Conservation (phyloP, 208 protist genomes). For the Leishmania arabica region DNA sequence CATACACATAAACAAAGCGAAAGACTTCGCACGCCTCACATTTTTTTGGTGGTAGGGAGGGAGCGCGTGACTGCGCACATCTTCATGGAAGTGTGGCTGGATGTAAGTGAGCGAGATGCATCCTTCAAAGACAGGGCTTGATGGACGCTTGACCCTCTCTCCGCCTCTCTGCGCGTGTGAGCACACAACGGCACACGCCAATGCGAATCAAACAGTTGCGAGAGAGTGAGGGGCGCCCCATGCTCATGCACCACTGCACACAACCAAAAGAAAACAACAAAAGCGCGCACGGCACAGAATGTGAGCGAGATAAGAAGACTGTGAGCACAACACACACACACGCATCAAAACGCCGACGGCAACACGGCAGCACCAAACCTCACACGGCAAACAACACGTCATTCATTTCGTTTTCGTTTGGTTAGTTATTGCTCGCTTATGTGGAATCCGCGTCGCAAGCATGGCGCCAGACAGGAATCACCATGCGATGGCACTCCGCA, state of each 20-base stretch:
- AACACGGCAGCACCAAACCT: not conserved
- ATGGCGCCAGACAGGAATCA: not conserved
- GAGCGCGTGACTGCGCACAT: not conserved
- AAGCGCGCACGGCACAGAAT: not conserved
- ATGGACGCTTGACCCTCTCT: not conserved
- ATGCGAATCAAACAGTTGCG: not conserved
- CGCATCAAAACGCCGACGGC: not conserved
- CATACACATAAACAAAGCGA: not conserved
- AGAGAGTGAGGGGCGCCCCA: not conserved
- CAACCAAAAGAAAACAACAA: not conserved
- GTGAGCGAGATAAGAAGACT: not conserved
- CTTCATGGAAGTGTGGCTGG: not conserved
- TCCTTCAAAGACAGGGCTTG: not conserved
- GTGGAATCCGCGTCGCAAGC: not conserved
- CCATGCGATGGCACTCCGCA: not conserved
- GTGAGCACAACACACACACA: conserved; percentile 6
- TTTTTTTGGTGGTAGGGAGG: not conserved
- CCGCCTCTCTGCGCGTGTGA: not conserved
- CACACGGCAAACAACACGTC: not conserved
- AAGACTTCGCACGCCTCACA: not conserved
- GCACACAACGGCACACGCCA: not conserved
- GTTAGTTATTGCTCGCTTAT: not conserved
- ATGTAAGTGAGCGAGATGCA: not conserved
- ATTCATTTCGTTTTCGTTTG: not conserved
- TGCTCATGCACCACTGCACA: not conserved